Evolutionary conservation across 768 basidiomycete species (phyloP).

Genomic region (Exidia glandulosa): DNA sequence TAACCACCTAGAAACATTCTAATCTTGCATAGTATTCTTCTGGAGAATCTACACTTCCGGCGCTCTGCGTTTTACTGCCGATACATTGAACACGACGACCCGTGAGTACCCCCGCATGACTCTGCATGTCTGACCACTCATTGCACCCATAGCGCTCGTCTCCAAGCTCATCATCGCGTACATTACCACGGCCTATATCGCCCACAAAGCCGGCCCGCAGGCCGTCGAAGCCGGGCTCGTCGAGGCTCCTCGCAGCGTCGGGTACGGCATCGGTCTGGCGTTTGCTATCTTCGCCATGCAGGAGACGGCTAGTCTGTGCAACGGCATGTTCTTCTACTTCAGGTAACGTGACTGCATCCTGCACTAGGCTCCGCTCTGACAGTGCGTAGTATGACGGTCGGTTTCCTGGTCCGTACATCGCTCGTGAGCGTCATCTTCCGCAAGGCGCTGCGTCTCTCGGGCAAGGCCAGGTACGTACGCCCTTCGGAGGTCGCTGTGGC

Average conservation of each 20-base stretch:
- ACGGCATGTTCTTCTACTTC: constrained; percentile 4
- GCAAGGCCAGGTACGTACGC: constrained; percentile 8
- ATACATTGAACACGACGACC: background rate
- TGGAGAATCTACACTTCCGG: background rate
- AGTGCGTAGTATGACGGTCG: background rate
- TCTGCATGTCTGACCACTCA: constrained; percentile 27
- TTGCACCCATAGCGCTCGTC: constrained; percentile 41
- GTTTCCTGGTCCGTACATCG: constrained; percentile 20
- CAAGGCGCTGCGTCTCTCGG: constrained; percentile 58
- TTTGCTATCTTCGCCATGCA: constrained; percentile 52
- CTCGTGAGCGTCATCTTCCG: constrained; percentile 41
- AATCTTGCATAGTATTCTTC: background rate
- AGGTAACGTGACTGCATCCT: background rate
- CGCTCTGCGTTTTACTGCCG: background rate
- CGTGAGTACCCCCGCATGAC: background rate
- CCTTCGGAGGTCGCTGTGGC: background rate
- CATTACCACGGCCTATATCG: constrained; percentile 39
- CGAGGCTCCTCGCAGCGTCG: constrained; percentile 35
- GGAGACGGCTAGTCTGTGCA: constrained; percentile 21
- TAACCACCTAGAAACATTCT: background rate
- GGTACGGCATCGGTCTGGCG: constrained; percentile 51
- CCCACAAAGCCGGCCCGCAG: constrained; percentile 24
- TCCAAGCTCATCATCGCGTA: constrained; percentile 50
- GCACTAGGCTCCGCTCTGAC: background rate
- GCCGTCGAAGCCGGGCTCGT: constrained; percentile 22